A percentile compares a stretch with the other conserved stretches of the same genome.
Conservation (phyloP, 192 early-diverging fungal genomes). For the Rhizoclosmatium sp. region DNA sequence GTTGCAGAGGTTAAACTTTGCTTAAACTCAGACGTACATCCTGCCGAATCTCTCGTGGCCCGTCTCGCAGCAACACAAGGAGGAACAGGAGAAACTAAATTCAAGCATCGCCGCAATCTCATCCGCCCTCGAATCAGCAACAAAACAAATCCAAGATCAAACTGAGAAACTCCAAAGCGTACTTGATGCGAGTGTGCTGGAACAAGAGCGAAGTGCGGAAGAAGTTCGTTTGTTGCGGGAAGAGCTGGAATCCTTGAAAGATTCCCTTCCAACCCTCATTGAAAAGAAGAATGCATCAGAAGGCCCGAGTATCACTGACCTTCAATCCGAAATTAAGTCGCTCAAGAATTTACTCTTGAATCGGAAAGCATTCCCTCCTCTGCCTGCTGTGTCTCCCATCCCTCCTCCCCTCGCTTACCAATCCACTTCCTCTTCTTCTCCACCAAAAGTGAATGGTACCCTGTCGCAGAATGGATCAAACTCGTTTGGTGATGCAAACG, state of each 20-base stretch:
- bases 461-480: not conserved
- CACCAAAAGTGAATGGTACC: not conserved
- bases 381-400: not conserved
- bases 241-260: conserved; percentile 29
- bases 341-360: conserved; percentile 90
- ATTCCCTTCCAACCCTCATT: not conserved
- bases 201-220: conserved; percentile 25
- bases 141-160: conserved; percentile 68
- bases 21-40: conserved; percentile 43
- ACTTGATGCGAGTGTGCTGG: conserved; percentile 55
- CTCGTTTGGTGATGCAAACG: not conserved
- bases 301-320: conserved; percentile 65
- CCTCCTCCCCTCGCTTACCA: conserved; percentile 29
- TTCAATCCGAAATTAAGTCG: conserved; percentile 94
- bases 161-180: conserved; percentile 74
- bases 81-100: conserved; percentile 27
- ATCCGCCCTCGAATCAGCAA: conserved; percentile 37
- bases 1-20: not conserved
- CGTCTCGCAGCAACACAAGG: conserved; percentile 12
- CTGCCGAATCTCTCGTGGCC: conserved; percentile 45
- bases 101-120: conserved; percentile 1
- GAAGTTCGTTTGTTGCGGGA: conserved; percentile 20
- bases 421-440: not conserved
- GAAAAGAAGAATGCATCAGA: not conserved
- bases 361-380: conserved; percentile 53